These are phyloP conservation scores for Microbotryomycetes sp. DNA, from an alignment of 1,284 basidiomycete genomes.

Conservation along the genomic window DNA sequence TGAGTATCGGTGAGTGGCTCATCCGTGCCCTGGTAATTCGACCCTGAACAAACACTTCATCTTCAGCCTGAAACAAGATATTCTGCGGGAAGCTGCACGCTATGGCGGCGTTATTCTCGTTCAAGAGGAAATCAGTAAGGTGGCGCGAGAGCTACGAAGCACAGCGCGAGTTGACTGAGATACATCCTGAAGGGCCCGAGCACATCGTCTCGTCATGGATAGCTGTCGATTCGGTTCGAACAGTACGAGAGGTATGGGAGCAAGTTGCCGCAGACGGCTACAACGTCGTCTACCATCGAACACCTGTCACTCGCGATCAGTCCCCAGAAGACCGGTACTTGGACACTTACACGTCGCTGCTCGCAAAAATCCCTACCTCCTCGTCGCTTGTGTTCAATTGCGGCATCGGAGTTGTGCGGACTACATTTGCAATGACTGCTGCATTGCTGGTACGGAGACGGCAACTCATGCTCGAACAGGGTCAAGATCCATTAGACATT, in stretches of 20 bases:
- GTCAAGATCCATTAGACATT: constrained; percentile 46
- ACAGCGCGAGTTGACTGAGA: neutral
- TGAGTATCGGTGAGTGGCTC: constrained; percentile 54
- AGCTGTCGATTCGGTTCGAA: constrained; percentile 79
- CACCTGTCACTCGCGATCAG: constrained; percentile 80
- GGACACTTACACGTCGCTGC: constrained; percentile 46
- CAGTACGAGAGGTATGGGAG: constrained; percentile 79
- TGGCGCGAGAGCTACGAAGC: no score
- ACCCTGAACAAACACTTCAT: neutral
- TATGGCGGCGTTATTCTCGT: constrained; percentile 88
- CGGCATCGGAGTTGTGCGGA: constrained; percentile 92
- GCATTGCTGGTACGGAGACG: constrained; percentile 80
- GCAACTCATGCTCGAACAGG: constrained; percentile 68
- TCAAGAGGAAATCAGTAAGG: constrained; percentile 68
- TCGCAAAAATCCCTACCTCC: constrained; percentile 68
- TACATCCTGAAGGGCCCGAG: constrained; percentile 45
- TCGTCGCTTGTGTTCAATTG: constrained; percentile 90
- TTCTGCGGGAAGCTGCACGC: constrained; percentile 78
- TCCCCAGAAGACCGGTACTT: constrained; percentile 72
- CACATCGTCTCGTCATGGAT: constrained; percentile 93
- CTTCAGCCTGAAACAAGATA: constrained; percentile 68
- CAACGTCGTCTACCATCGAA: constrained; percentile 60
- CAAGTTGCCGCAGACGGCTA: constrained; percentile 73
- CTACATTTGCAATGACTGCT: constrained; percentile 84
- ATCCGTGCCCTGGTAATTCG: neutral